A percentile compares a stretch with the other conserved stretches of the same genome.
Evolutionary conservation across 2,329 filamentous ascomycete species (phyloP).

Genomic region (Ceratocystis cubensis): DNA sequence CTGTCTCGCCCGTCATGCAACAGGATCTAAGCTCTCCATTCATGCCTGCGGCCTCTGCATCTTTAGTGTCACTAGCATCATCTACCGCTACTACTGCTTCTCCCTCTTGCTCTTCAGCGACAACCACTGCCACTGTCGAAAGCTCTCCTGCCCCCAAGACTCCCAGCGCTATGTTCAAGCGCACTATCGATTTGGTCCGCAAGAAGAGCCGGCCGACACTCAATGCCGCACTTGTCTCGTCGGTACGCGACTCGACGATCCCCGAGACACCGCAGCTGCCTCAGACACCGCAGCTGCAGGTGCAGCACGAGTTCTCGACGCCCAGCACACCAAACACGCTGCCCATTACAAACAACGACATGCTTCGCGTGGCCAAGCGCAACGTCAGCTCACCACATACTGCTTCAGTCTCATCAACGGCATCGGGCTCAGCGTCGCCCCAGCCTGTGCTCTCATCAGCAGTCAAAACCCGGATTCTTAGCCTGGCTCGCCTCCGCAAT

Average conservation of each 20-base stretch:
- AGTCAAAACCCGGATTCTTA: conserved; percentile 20
- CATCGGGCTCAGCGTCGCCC: conserved; percentile 4
- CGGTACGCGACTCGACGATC: conserved; percentile 29
- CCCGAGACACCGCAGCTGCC: conserved; percentile 25
- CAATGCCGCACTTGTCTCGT: conserved; percentile 26
- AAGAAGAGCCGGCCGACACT: conserved; percentile 43
- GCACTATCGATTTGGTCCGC: conserved; percentile 41
- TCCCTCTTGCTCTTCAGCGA: not conserved
- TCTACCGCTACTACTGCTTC: conserved; percentile 7
- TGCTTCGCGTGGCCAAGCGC: conserved; percentile 35
- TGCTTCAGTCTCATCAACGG: conserved; percentile 20
- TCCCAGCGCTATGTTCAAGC: conserved; percentile 38
- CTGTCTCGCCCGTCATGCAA: conserved; percentile 4
- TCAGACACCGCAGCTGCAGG: not conserved
- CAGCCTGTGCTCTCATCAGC: conserved; percentile 17
- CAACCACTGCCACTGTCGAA: conserved; percentile 21
- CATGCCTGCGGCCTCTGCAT: not conserved
- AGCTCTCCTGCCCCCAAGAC: conserved; percentile 25
- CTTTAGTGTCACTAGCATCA: conserved; percentile 6
- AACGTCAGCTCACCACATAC: conserved; percentile 27
- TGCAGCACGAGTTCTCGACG: not conserved
- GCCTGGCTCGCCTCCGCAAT: conserved; percentile 17
- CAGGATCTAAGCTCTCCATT: conserved; percentile 4
- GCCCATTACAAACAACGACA: conserved; percentile 37
- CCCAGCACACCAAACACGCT: conserved; percentile 23